Evolutionary conservation across 2,329 filamentous ascomycete genomes (phyloP).

Genomic region (Fusarium bactridioides): DNA sequence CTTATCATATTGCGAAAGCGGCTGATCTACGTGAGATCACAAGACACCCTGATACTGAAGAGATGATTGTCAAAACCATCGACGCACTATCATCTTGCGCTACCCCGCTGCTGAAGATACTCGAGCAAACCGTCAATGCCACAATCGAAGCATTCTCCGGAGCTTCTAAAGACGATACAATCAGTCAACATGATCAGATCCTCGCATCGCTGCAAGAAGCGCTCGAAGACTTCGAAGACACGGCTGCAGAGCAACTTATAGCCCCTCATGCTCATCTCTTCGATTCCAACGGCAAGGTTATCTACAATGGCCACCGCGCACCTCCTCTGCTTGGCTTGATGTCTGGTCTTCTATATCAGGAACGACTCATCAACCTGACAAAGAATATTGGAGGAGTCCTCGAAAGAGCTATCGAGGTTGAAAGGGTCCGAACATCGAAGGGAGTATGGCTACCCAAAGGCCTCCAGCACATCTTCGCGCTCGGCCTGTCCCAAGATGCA

Average conservation of each 20-base stretch:
- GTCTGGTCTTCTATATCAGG: conserved; percentile 9
- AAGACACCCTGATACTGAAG: conserved; percentile 9
- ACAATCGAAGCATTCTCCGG: neutral
- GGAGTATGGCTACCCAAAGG: conserved; percentile 6
- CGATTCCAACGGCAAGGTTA: conserved; percentile 2
- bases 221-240: conserved; percentile 9
- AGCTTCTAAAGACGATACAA: neutral
- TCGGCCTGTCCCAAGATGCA: neutral
- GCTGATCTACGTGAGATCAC: conserved; percentile 2
- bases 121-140: neutral
- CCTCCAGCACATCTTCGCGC: conserved; percentile 3
- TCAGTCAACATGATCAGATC: neutral
- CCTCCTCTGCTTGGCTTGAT: conserved; percentile 10
- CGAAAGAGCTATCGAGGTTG: neutral
- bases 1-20: conserved; percentile 15
- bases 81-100: neutral
- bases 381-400: neutral
- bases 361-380: conserved; percentile 4
- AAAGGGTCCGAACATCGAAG: neutral
- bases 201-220: neutral
- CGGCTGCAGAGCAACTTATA: neutral
- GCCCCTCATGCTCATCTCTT: conserved; percentile 10
- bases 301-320: neutral
- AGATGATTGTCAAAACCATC: neutral
- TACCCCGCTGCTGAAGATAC: neutral